Percentiles rank a stretch among this genome's conserved stretches.
These are phyloP conservation scores for Tricholoma hemisulphureum DNA, from an alignment of 768 basidiomycete species.

Conservation along the genomic window DNA sequence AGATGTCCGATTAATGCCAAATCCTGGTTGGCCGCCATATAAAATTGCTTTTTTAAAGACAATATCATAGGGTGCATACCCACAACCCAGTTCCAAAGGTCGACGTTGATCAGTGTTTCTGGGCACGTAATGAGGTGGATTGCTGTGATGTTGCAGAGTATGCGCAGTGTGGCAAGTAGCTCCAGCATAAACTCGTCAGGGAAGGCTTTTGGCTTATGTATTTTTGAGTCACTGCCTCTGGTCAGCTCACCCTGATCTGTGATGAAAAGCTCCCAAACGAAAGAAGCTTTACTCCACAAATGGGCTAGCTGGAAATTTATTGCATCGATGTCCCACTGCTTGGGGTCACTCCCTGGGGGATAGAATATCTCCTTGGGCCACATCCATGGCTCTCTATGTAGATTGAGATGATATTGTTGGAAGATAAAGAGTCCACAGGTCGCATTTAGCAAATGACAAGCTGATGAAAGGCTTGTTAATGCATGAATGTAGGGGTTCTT, in stretches of 20 bases:
- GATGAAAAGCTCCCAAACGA: neutral
- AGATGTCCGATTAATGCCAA: neutral
- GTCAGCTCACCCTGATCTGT: neutral
- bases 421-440: neutral
- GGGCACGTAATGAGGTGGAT: neutral
- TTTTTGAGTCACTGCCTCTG: neutral
- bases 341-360: neutral
- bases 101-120: neutral
- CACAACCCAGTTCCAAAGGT: constrained; percentile 1
- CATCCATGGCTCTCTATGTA: neutral
- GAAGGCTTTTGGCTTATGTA: neutral
- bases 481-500: neutral
- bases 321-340: neutral
- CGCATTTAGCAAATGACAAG: neutral
- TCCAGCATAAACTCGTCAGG: neutral
- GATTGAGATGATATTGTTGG: neutral
- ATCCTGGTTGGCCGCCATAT: neutral
- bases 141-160: neutral
- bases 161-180: neutral
- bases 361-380: neutral
- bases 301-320: constrained; percentile 7
- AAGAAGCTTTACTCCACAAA: constrained; percentile 1
- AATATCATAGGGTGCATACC: neutral
- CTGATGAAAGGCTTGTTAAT: neutral
- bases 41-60: neutral